Conservation (phyloP, 768 basidiomycete species). For the Dacryopinax spathularia region DNA sequence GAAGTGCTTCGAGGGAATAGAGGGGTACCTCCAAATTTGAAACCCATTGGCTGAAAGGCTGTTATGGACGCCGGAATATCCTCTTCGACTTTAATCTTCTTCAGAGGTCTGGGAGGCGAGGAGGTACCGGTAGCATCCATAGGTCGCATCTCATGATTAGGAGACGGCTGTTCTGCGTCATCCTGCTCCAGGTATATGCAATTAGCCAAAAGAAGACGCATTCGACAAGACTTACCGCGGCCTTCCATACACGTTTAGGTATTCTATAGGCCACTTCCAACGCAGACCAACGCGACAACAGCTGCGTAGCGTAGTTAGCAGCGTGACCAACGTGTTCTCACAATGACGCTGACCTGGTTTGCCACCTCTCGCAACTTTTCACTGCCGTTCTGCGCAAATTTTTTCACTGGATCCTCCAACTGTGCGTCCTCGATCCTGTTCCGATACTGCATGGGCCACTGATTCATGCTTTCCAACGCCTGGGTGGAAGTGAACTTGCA, state of each 20-base stretch:
- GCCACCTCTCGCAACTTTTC: constrained; percentile 44
- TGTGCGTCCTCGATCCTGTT: constrained; percentile 86
- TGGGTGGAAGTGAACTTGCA: constrained; percentile 8
- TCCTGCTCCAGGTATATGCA: not conserved
- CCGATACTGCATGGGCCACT: constrained; percentile 68
- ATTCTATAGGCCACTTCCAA: constrained; percentile 73
- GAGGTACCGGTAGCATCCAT: too few relatives aligned
- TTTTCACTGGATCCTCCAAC: constrained; percentile 49
- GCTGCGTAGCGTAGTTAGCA: constrained; percentile 28
- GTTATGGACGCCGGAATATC: not conserved
- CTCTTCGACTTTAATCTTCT: not conserved
- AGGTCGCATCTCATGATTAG: not conserved
- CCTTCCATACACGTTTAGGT: constrained; percentile 42
- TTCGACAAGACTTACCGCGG: not conserved
- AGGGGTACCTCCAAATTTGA: not conserved
- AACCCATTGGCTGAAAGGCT: not conserved
- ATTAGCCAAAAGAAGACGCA: constrained; percentile 2
- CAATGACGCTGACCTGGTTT: constrained; percentile 35
- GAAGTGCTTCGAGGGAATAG: not conserved
- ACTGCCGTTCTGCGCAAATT: constrained; percentile 40
- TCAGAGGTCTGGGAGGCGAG: not conserved
- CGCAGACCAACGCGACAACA: constrained; percentile 66
- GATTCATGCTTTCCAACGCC: constrained; percentile 25
- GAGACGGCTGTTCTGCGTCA: constrained; percentile 5
- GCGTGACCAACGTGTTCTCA: constrained; percentile 2